Percentiles rank a stretch among this genome's conserved stretches.
Conservation (phyloP, 2,329 filamentous ascomycete genomes). For the Fusarium solani-melongenae region DNA sequence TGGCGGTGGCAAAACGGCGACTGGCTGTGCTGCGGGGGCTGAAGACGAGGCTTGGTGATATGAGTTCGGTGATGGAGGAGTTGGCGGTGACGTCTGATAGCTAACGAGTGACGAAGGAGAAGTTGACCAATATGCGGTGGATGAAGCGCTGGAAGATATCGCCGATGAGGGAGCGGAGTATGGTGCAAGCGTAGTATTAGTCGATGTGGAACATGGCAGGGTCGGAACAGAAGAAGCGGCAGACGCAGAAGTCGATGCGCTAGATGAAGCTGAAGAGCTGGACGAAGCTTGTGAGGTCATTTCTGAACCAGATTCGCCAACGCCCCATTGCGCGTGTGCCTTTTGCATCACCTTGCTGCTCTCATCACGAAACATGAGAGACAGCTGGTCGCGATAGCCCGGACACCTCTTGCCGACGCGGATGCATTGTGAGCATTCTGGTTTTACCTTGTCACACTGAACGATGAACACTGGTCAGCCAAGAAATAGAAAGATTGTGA, state of each 20-base stretch:
- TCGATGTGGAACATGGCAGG: constrained; percentile 20
- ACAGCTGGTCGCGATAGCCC: constrained; percentile 72
- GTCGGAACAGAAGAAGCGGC: constrained; percentile 18
- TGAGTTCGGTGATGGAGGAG: constrained; percentile 32
- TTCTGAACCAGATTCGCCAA: constrained; percentile 40
- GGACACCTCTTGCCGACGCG: constrained; percentile 70
- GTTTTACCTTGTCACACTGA: constrained; percentile 70
- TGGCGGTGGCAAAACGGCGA: constrained; percentile 6
- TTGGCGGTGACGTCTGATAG: constrained; percentile 27
- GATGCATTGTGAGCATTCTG: constrained; percentile 71
- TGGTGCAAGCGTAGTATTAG: constrained; percentile 26
- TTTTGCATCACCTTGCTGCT: constrained; percentile 71
- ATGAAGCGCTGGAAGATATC: constrained; percentile 30
- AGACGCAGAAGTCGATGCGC: constrained; percentile 29
- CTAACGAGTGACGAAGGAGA: constrained; percentile 27
- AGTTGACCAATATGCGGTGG: constrained; percentile 31
- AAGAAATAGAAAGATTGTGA: not conserved
- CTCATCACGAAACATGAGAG: constrained; percentile 75
- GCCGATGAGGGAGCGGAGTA: constrained; percentile 15
- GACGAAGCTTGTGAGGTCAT: constrained; percentile 39
- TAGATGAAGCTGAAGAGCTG: constrained; percentile 34
- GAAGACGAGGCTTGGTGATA: constrained; percentile 6
- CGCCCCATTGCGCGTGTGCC: constrained; percentile 63
- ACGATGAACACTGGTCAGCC: constrained; percentile 17
- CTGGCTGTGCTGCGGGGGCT: not conserved